phyloP scores from a whole-genome alignment of 23 red algal species.

The Gracilaria domingensis region DNA sequence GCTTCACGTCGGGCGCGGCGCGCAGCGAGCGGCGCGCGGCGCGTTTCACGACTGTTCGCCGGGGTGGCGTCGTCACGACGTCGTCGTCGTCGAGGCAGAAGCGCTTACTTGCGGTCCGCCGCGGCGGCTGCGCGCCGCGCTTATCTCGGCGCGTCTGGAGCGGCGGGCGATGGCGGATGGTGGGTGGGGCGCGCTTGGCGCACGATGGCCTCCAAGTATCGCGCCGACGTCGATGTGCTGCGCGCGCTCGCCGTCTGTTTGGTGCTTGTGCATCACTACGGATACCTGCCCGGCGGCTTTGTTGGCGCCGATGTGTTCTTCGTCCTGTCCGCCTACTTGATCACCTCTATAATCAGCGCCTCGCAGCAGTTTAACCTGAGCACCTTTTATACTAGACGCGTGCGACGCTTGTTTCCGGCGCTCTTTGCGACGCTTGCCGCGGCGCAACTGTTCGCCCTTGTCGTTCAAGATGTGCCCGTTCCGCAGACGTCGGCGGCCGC shows the following conservation, averaged over 20 bases:
- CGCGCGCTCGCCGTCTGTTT: conserved; percentile 1
- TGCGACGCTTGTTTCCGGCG: conserved; percentile 70
- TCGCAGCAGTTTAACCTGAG: not conserved
- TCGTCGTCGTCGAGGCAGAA: no score
- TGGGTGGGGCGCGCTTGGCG: no score
- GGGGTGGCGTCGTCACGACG: no score
- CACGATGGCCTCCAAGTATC: not conserved
- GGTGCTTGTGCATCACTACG: conserved; percentile 20
- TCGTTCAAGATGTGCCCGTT: not conserved
- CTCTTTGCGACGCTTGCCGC: conserved; percentile 30
- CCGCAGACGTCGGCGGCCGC: not conserved
- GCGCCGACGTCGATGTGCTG: conserved; percentile 14
- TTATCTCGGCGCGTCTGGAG: no score
- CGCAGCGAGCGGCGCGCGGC: not conserved
- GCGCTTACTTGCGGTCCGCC: not conserved
- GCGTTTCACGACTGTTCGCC: no score
- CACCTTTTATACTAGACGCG: conserved; percentile 55
- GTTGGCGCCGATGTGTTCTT: conserved; percentile 75
- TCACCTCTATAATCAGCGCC: conserved; percentile 33
- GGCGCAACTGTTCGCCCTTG: not conserved
- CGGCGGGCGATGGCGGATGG: not conserved
- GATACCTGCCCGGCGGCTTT: conserved; percentile 45
- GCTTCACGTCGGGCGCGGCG: no score
- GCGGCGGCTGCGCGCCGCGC: not conserved
- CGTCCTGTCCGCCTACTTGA: conserved; percentile 61